These are phyloP conservation scores for Pythium insidiosum DNA, from an alignment of 352 stramenopile species.

Conservation along the genomic window DNA sequence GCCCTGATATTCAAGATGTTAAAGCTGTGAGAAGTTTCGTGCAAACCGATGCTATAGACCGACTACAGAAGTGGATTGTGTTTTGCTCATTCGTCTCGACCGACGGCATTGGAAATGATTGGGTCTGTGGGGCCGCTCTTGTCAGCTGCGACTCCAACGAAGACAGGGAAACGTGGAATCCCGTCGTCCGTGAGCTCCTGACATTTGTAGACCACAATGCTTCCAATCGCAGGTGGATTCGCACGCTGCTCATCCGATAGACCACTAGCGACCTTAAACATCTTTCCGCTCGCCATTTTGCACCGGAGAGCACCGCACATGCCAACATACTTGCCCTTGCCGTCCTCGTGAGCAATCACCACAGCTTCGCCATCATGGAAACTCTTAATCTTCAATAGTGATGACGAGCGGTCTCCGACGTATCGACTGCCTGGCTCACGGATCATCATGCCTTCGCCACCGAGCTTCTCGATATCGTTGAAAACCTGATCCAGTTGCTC, in stretches of 20 bases:
- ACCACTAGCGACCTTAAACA: constrained; percentile 64
- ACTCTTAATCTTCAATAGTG: constrained; percentile 73
- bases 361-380: constrained; percentile 64
- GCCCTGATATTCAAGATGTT: too few relatives aligned
- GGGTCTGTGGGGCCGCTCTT: constrained; percentile 41
- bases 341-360: constrained; percentile 54
- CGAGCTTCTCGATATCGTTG: constrained; percentile 41
- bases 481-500: constrained; percentile 45
- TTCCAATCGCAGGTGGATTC: constrained; percentile 33
- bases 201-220: constrained; percentile 78
- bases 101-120: constrained; percentile 29
- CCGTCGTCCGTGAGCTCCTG: constrained; percentile 65
- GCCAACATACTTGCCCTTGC: constrained; percentile 59
- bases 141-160: constrained; percentile 46
- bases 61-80: not conserved
- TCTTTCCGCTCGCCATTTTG: constrained; percentile 54
- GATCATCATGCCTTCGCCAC: constrained; percentile 69
- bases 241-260: constrained; percentile 49
- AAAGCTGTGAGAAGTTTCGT: too few relatives aligned
- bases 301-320: constrained; percentile 50
- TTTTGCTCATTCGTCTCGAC: constrained; percentile 3
- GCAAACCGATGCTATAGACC: not conserved
- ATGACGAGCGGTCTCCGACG: constrained; percentile 30
- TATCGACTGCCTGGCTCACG: constrained; percentile 49
- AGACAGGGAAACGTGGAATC: constrained; percentile 69